Percentiles rank a stretch among this genome's conserved stretches.
These are phyloP conservation scores for Cucurbita argyrosperma DNA, from an alignment of 306 rosid genomes.

Conservation along the genomic window DNA sequence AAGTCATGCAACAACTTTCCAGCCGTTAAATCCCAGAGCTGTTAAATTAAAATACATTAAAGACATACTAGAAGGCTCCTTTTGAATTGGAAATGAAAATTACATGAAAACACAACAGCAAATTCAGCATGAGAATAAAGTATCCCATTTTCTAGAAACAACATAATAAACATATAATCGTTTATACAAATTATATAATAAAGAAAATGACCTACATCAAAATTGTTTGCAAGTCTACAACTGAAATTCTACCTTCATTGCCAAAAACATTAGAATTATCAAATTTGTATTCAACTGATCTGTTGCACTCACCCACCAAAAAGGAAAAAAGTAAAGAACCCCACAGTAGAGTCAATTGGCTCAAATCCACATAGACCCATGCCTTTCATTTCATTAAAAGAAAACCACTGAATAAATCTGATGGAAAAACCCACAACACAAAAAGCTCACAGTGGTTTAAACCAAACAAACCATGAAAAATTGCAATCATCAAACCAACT, in stretches of 20 bases:
- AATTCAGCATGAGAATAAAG: not conserved
- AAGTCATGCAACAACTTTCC: constrained; percentile 93
- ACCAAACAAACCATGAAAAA: not conserved
- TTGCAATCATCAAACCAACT: not conserved
- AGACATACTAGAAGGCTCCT: constrained; percentile 4
- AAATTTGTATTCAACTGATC: not conserved
- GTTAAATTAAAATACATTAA: constrained; percentile 15
- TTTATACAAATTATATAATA: not conserved
- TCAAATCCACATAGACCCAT: not conserved
- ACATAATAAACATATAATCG: not conserved
- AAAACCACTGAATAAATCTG: not conserved
- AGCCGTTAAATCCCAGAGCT: constrained; percentile 99
- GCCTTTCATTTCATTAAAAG: not conserved
- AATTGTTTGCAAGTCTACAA: too few species aligned
- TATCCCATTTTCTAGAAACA: not conserved
- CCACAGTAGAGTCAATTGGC: not conserved
- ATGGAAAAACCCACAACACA: not conserved
- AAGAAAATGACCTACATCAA: not conserved
- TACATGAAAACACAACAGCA: not conserved
- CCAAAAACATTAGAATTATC: not conserved
- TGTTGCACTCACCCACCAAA: not conserved
- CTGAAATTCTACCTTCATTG: not conserved
- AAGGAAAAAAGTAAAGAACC: not conserved
- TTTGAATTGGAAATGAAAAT: not conserved
- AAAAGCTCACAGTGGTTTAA: not conserved